Conservation (phyloP, 306 rosid genomes). For the Trifolium subterraneum region DNA sequence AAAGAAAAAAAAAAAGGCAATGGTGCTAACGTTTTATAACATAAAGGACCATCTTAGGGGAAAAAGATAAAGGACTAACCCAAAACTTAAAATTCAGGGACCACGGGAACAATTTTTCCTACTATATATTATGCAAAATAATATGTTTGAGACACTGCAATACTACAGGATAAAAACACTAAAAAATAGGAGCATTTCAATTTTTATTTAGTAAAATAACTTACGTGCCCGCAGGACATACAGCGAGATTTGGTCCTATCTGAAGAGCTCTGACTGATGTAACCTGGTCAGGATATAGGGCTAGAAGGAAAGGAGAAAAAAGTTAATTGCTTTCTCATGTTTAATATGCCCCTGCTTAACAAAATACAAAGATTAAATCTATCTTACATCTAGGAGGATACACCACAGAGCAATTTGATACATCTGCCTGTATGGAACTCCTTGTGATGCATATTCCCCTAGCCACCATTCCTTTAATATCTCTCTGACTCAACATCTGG, state of each 20-base stretch:
- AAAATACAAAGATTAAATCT: conserved; percentile 32
- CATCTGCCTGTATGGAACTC: conserved; percentile 68
- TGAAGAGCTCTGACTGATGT: conserved; percentile 79
- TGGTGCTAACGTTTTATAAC: background rate
- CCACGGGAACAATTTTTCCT: too few relatives aligned
- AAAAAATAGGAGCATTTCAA: background rate
- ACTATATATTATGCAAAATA: background rate
- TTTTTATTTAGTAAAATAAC: conserved; percentile 41
- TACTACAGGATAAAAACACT: conserved; percentile 1
- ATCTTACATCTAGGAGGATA: conserved; percentile 91
- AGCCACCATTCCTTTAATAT: conserved; percentile 66
- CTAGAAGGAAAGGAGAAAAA: conserved; percentile 47
- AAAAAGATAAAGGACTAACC: too few relatives aligned
- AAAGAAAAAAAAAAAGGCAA: too few relatives aligned
- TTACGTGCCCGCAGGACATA: conserved; percentile 87
- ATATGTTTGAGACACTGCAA: conserved; percentile 4
- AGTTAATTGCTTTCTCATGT: conserved; percentile 23
- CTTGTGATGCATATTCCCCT: conserved; percentile 89
- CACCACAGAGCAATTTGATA: conserved; percentile 66
- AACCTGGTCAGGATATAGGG: conserved; percentile 80
- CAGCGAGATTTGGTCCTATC: conserved; percentile 74
- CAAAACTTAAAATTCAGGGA: too few relatives aligned
- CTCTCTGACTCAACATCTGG: conserved; percentile 54
- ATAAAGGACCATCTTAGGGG: background rate
- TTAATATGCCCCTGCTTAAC: conserved; percentile 20